These are phyloP conservation scores for Beauveria varroae DNA, from an alignment of 2,329 filamentous ascomycete genomes.

Conservation along the genomic window DNA sequence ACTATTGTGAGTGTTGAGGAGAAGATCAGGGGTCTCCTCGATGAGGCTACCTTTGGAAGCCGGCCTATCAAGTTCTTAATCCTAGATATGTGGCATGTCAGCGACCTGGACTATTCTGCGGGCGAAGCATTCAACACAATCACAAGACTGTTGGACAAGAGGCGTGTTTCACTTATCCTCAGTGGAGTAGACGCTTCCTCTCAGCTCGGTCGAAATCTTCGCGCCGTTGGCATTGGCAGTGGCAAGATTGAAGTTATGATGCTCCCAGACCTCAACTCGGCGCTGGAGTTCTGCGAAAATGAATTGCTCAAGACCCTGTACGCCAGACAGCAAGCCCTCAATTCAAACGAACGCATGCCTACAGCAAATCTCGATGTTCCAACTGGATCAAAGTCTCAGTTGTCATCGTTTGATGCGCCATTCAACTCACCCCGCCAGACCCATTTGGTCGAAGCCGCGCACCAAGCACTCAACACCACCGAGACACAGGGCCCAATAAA, in stretches of 20 bases:
- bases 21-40: constrained; percentile 72
- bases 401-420: constrained; percentile 29
- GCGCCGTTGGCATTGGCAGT: constrained; percentile 74
- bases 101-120: constrained; percentile 90
- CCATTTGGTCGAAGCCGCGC: constrained; percentile 72
- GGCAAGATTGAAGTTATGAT: constrained; percentile 68
- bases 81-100: constrained; percentile 82
- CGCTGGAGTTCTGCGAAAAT: constrained; percentile 91
- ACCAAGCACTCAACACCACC: constrained; percentile 62
- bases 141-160: constrained; percentile 71
- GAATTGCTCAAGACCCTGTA: constrained; percentile 80
- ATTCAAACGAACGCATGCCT: constrained; percentile 34
- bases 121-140: constrained; percentile 93
- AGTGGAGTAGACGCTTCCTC: constrained; percentile 73
- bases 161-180: constrained; percentile 72
- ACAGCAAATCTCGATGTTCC: constrained; percentile 44
- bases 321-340: constrained; percentile 55
- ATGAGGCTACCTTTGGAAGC: constrained; percentile 69
- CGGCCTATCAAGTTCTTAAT: constrained; percentile 84
- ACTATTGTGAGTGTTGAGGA: constrained; percentile 95
- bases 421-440: constrained; percentile 76
- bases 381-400: constrained; percentile 19
- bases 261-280: constrained; percentile 85
- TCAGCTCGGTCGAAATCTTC: constrained; percentile 68
- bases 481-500: constrained; percentile 53